Conservation (phyloP, 1,284 basidiomycete genomes). For the Hymenochaete sp. region DNA sequence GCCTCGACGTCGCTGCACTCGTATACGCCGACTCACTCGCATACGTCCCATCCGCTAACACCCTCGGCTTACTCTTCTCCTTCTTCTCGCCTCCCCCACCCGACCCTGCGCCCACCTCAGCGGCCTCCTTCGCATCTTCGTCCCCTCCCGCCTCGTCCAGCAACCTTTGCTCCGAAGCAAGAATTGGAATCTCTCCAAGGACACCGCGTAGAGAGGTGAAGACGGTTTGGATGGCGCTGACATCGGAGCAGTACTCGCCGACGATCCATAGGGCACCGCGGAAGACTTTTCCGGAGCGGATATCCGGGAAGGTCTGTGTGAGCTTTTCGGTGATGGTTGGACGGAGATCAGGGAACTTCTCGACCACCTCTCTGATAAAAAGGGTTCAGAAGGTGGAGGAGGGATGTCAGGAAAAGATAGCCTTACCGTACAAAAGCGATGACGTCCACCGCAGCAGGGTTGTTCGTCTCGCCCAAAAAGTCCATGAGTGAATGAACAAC, state of each 20-base stretch:
- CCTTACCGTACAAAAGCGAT: conserved; percentile 85
- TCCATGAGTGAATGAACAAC: conserved; percentile 98
- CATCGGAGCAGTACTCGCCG: conserved; percentile 82
- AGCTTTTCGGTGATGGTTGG: conserved; percentile 82
- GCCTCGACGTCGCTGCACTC: conserved; percentile 52
- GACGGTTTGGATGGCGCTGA: conserved; percentile 55
- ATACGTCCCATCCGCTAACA: conserved; percentile 95
- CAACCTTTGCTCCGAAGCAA: conserved; percentile 81
- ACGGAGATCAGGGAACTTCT: conserved; percentile 92
- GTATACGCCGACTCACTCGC: conserved; percentile 94
- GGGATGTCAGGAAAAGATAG: not conserved
- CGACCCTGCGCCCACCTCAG: conserved; percentile 37
- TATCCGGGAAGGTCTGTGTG: conserved; percentile 74
- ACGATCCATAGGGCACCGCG: conserved; percentile 97
- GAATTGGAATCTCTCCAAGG: conserved; percentile 92
- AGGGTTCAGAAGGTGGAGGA: not conserved
- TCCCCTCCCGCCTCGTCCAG: conserved; percentile 67
- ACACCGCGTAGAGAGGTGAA: conserved; percentile 83
- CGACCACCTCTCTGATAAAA: conserved; percentile 78
- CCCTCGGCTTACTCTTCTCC: conserved; percentile 37
- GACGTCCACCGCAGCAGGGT: conserved; percentile 92
- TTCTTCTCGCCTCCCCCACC: too few species aligned
- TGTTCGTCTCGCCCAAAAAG: conserved; percentile 94
- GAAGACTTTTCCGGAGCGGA: conserved; percentile 97
- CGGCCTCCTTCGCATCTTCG: conserved; percentile 36